Evolutionary conservation across 2,329 filamentous ascomycete species (phyloP), one percentile per base, ranked within the genome.

Genomic region (Hymenoscyphus repandus): DNA sequence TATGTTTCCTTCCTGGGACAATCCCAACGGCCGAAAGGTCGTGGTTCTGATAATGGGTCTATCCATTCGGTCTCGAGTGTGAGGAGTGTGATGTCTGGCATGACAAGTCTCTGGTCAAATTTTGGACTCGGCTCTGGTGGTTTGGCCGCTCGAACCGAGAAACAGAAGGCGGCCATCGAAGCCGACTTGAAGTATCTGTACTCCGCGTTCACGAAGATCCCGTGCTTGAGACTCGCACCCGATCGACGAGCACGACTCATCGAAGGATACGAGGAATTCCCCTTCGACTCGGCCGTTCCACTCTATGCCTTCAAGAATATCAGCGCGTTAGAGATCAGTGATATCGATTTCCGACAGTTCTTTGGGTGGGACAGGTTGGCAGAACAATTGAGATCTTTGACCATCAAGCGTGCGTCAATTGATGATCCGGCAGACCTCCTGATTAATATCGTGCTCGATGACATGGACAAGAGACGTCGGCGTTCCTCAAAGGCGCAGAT

Each of bases 231-330:
- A 57, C 76, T 99, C 49, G 85, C 91, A 27, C 91, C 91, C n/a
- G 93, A 99, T 69, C 91, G 90, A 74, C 88, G 90, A 59, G 91
- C 92, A 44, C 85, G 87, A 47, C 75, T 96, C 54, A 96, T 99
- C 60, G 81, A 85, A 59, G 92, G 92, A 27, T 97, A 93, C 66
- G 93, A 99, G 69, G 92, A 96, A 69, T 99, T 97, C 60, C 93
- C 93, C 2, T 96, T 97, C 69, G 93, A 99, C 69, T 96, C 90
- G 20, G 93, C 93, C 17, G 93, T 99, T 30, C 93, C 93, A 17
- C 76, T 99, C n/a, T 86, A 95, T 68, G 88, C 88, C 7, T 97
- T 99, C 79, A 97, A 99, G 72, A 99, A 97, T 61, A 75, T 97
- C 48, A 92, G 92, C 70, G 87, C 90, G 18, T 77, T 99, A 57